A percentile compares a stretch with the other conserved stretches of the same genome.
Conservation (phyloP, 2,329 filamentous ascomycete species). For the Fusarium xylarioides region DNA sequence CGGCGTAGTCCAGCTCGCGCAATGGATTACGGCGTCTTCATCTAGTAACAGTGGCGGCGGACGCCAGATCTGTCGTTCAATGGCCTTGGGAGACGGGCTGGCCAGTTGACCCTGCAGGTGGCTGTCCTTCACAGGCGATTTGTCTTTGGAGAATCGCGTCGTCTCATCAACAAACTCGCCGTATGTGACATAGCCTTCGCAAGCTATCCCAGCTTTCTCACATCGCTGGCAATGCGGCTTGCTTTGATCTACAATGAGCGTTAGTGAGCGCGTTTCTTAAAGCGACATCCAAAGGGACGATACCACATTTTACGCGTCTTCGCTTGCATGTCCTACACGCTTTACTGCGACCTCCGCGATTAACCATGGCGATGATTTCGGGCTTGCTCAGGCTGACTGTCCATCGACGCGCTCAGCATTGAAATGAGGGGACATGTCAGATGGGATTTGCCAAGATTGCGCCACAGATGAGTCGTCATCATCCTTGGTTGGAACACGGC, state of each 20-base stretch:
- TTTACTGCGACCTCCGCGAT: constrained; percentile 21
- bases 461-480: constrained; percentile 18
- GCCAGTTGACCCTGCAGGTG: background rate
- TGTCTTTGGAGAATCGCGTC: background rate
- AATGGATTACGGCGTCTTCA: constrained; percentile 11
- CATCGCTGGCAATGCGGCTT: constrained; percentile 19
- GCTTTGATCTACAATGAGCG: background rate
- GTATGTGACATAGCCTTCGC: constrained; percentile 1
- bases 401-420: background rate
- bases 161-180: constrained; percentile 21
- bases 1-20: constrained; percentile 4
- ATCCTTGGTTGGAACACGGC: background rate
- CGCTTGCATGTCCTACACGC: constrained; percentile 22
- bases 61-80: background rate
- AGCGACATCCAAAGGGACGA: background rate
- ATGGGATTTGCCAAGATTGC: constrained; percentile 16
- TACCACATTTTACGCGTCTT: constrained; percentile 25
- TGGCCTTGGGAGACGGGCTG: rapidly evolving
- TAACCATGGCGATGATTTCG: constrained; percentile 1
- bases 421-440: constrained; percentile 3
- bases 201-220: background rate
- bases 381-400: background rate
- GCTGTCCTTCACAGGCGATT: rapidly evolving
- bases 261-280: background rate
- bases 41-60: background rate